Conservation (phyloP, 164 flowering plant genomes). For the Macadamia integrifolia region DNA sequence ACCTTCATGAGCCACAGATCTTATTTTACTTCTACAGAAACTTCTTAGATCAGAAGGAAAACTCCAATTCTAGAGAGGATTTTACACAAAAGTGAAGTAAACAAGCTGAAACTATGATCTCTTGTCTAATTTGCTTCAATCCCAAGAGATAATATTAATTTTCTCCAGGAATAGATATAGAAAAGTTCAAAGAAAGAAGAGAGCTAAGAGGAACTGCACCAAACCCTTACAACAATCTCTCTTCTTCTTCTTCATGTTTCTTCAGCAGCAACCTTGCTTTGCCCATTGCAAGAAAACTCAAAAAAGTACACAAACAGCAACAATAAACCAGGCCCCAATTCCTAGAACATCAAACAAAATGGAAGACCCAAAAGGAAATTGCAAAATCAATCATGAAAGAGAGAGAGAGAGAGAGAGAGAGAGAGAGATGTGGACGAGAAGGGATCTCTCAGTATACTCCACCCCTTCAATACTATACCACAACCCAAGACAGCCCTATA, state of each 20-base stretch:
- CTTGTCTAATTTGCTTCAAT: slow-evolving; percentile 8
- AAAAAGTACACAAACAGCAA: slow-evolving; percentile 7
- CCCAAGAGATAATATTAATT: background rate
- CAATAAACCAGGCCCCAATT: background rate
- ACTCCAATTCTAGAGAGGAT: slow-evolving; percentile 9
- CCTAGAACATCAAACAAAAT: background rate
- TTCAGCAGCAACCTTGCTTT: slow-evolving; percentile 1
- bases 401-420: slow-evolving; percentile 8
- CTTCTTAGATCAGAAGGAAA: slow-evolving; percentile 26
- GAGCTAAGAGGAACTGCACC: slow-evolving; percentile 5
- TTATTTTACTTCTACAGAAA: background rate
- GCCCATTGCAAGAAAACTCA: slow-evolving; percentile 8
- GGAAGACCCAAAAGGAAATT: background rate
- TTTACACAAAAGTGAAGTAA: background rate
- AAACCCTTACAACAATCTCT: slow-evolving; percentile 7
- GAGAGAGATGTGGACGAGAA: slow-evolving; percentile 28
- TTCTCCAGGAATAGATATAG: background rate
- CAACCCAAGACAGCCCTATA: slow-evolving; percentile 8
- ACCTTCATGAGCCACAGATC: slow-evolving; percentile 18
- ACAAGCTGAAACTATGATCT: slow-evolving; percentile 1
- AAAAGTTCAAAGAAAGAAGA: background rate
- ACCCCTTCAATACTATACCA: slow-evolving; percentile 21
- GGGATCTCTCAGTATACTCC: slow-evolving; percentile 18
- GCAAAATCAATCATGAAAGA: background rate
- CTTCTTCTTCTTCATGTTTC: slow-evolving; percentile 3